Conservation (phyloP, 805 yeast species). For the Sugiyamaella boreocaroliniensis region DNA sequence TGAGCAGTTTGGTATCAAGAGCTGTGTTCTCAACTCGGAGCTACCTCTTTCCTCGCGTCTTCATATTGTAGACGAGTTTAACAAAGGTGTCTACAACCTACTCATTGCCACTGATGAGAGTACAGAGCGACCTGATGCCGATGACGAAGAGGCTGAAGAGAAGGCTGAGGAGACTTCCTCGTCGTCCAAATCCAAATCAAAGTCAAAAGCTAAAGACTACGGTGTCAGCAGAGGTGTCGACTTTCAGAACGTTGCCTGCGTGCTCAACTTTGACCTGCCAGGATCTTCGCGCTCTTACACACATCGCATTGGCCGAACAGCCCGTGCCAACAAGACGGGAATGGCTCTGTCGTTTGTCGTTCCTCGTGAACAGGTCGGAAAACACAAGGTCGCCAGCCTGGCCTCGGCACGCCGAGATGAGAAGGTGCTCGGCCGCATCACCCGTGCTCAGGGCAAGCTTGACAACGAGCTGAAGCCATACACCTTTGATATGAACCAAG, state of each 20-base stretch:
- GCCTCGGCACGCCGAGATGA: conserved; percentile 76
- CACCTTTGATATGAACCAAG: conserved; percentile 83
- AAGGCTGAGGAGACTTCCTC: conserved; percentile 16
- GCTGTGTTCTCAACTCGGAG: conserved; percentile 86
- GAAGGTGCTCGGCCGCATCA: conserved; percentile 68
- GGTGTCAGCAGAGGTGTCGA: conserved; percentile 97
- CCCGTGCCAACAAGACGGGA: conserved; percentile 94
- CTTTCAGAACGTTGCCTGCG: conserved; percentile 93
- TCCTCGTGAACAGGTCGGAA: conserved; percentile 75
- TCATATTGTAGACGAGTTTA: conserved; percentile 92
- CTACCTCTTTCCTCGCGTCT: conserved; percentile 87
- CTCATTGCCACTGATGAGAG: conserved; percentile 94
- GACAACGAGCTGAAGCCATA: conserved; percentile 49
- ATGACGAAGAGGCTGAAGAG: conserved; percentile 35
- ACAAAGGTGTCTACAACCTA: conserved; percentile 77
- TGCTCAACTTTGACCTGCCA: conserved; percentile 90
- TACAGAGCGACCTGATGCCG: conserved; percentile 47
- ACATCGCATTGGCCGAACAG: conserved; percentile 95
- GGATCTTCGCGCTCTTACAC: conserved; percentile 81
- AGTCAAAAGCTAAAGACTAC: conserved; percentile 62
- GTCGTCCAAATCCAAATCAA: conserved; percentile 19
- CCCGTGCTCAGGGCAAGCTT: conserved; percentile 60
- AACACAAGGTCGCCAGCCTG: conserved; percentile 74
- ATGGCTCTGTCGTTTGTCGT: conserved; percentile 91
- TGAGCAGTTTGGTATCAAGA: conserved; percentile 88